Base-by-base conservation (phyloP, 306 rosid species). In the Oemleria cerasiformis region DNA sequence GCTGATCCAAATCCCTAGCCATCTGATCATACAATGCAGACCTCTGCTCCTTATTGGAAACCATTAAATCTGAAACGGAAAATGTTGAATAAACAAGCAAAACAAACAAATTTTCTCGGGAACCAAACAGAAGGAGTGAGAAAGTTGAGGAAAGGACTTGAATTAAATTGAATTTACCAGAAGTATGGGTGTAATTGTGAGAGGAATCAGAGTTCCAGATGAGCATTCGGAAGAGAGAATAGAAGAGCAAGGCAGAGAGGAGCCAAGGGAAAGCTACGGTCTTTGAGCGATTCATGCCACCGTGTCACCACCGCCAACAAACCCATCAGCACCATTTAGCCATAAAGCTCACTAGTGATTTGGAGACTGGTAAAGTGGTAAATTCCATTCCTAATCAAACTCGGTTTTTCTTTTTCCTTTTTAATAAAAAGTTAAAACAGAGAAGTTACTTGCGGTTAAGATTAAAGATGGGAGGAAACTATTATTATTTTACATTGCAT, bases 1-100 rank as follows among this genome's bases (percentile, higher is more conserved):
- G 87, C 74, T 91, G 87, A 73, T 87, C 90, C 60, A 91, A 86
- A 79, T 91, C 99, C 63, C 72, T 74, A 38, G 65, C 96, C 99
- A 94, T 91, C 76, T 75, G 83, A 58, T 91, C 88, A 72, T 94
- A 94, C 65, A 94, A 63, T n/a, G 76, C 76, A 16, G 90, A 87
- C 79, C 99, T 87, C 81, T 61, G 77, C 66, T 82, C 97, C 4
- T 44, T 38, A 64, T 78, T 77, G 17, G 77, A 77, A 70, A 64
- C 58, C 40, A 49, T 21, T 59, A 86, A 80, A 78, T 72, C 97
- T 87, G 72, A 66, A 50, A 56, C 42, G 79, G 21, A 79, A 58
- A 43, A 67, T 41, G 38, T 30, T 34, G 39, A 67, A 11, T 60
- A 45, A 56, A 10, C 1, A 30, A 30, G 3, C 36, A 30, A 30